A percentile compares a stretch with the other conserved stretches of the same genome.
phyloP scores from a whole-genome alignment of 1,139 yeast genomes.

The Yamadazyma taylorii region DNA sequence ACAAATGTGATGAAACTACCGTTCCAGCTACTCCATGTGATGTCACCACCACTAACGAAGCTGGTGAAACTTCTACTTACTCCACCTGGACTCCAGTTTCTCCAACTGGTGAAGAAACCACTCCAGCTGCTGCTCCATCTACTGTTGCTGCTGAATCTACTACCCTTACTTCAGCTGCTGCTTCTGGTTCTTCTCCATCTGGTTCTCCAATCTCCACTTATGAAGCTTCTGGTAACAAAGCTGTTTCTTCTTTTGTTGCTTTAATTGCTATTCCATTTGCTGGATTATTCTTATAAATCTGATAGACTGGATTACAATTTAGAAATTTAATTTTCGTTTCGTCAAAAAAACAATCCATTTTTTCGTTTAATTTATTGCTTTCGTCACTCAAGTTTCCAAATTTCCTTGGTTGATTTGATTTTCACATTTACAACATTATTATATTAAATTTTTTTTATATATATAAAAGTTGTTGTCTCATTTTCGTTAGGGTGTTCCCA shows the following conservation, averaged over 20 bases:
- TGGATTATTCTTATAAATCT: constrained; percentile 15
- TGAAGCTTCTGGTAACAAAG: constrained; percentile 27
- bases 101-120: constrained; percentile 8
- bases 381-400: not conserved
- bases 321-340: constrained; percentile 4
- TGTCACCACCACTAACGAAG: constrained; percentile 10
- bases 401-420: not conserved
- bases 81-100: constrained; percentile 30
- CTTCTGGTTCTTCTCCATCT: constrained; percentile 22
- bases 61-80: constrained; percentile 24
- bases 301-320: not conserved
- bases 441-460: no score
- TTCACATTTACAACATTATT: no score
- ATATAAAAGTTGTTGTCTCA: no score
- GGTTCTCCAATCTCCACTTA: constrained; percentile 19
- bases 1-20: constrained; percentile 5
- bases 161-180: constrained; percentile 16
- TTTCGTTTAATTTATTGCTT: constrained; percentile 1
- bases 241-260: constrained; percentile 22
- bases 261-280: constrained; percentile 15
- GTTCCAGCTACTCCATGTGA: constrained; percentile 17
- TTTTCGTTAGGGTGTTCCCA: constrained; percentile 2
- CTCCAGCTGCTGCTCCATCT: constrained; percentile 15
- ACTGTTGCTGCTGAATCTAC: constrained; percentile 8
- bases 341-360: no score